Conservation (phyloP, 371 early-diverging fungal genomes). For the Syncephalastrum contaminatum region DNA sequence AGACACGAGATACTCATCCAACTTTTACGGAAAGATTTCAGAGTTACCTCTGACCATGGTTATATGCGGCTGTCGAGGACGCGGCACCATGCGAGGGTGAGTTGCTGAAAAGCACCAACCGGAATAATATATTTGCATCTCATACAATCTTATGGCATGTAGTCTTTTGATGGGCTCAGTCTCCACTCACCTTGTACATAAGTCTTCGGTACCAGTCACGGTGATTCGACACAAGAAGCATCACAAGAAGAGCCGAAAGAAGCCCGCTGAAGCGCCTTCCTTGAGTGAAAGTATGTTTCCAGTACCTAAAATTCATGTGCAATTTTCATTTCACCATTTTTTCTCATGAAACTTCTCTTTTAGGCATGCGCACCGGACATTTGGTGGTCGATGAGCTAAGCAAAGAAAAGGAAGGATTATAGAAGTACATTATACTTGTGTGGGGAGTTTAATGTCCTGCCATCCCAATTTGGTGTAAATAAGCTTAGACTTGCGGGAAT, state of each 20-base stretch:
- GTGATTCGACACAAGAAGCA: constrained; percentile 55
- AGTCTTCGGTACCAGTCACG: constrained; percentile 59
- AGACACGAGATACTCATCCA: background rate
- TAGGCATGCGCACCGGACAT: constrained; percentile 36
- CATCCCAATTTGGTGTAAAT: no score
- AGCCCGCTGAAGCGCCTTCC: constrained; percentile 18
- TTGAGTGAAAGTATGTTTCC: constrained; percentile 42
- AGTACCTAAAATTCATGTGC: background rate
- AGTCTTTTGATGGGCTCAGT: constrained; percentile 55
- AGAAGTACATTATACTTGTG: no score
- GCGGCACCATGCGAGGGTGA: constrained; percentile 58
- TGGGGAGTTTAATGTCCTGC: no score
- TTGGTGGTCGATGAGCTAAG: constrained; percentile 40
- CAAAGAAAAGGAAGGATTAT: background rate
- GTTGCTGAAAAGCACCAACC: background rate
- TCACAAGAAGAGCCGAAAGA: constrained; percentile 18
- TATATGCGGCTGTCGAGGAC: constrained; percentile 59
- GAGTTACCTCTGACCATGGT: constrained; percentile 53
- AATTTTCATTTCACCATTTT: no score
- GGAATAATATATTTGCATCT: background rate
- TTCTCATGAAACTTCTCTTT: constrained; percentile 2
- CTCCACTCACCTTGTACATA: constrained; percentile 58
- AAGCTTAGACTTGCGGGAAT: constrained; percentile 3
- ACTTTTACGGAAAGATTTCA: constrained; percentile 31
- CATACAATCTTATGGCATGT: background rate